These are phyloP conservation scores for Colletotrichum chrysophilum DNA, from an alignment of 2,329 filamentous ascomycete species.

Conservation along the genomic window DNA sequence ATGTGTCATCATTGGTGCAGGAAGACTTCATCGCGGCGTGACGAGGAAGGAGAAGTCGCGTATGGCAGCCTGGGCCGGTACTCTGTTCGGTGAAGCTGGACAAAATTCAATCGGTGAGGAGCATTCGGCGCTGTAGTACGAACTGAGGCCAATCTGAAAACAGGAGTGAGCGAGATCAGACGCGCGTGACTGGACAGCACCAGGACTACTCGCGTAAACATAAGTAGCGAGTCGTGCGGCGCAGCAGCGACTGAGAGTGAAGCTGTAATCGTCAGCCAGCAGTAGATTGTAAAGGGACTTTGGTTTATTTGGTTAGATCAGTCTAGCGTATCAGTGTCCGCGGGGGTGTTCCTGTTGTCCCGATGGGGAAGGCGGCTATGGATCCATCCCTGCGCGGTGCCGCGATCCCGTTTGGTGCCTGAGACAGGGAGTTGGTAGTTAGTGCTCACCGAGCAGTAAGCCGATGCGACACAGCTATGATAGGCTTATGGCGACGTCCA, in stretches of 20 bases:
- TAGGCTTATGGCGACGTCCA: background rate
- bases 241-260: background rate
- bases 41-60: background rate
- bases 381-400: background rate
- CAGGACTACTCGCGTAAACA: background rate
- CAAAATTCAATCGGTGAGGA: background rate
- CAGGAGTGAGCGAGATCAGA: background rate
- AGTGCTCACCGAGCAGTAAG: background rate
- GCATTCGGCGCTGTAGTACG: background rate
- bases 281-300: background rate
- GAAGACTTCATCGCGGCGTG: background rate
- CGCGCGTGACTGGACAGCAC: background rate
- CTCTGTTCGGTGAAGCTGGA: background rate
- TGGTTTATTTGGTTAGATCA: background rate
- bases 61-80: background rate
- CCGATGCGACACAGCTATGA: background rate
- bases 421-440: background rate
- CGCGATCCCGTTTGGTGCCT: background rate
- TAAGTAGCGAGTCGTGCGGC: background rate
- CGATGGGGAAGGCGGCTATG: background rate
- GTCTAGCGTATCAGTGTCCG: background rate
- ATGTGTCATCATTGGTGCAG: conserved; percentile 36
- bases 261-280: background rate
- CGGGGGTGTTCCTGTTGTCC: background rate
- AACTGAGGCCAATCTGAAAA: background rate